Evolutionary conservation across 495 filamentous ascomycete genomes (phyloP), one percentile per base, ranked within the genome.

Genomic region (Geoglossum glabrum): DNA sequence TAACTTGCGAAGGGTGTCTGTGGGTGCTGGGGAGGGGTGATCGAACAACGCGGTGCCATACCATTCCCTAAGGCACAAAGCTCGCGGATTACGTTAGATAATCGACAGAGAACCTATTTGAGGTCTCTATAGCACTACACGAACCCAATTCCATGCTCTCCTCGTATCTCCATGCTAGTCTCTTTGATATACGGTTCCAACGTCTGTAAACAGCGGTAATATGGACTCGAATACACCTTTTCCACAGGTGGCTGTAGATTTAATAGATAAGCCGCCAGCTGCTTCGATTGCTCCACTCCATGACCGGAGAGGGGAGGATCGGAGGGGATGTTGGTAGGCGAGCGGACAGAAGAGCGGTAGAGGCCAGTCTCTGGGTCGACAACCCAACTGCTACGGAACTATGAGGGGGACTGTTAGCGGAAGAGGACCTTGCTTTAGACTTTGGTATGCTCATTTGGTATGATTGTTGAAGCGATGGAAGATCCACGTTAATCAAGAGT

Each of bases 121-220:
- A 40, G 10, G 31, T 56, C 17, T 9, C 3, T 4, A 5, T 49
- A 10, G 9, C 13, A 49, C 23, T 15, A 11, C 30, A 63, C 69
- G 26, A 64, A 79, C 79, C 85, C 86, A 49, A 94, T 56, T 9
- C 87, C 87, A 61, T 79, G 82, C 65, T 95, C 87, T 50, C 81
- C 75, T 31, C 79, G 75, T 31, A 90, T 79, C 51, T 72, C 74
- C 21, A 72, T 64, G 23, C 67, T 63, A 52, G 56, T 55, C 36
- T 55, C 61, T 33, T 64, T 58, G 57, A 86, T 76, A 25, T 79
- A 77, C 0, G 90, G 89, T 38, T 71, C 70, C 45, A 96, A 77
- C 0, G 92, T 97, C 68, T 96, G 86, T 21, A 97, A 71, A 67
- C 92, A 98, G 56, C 92, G 79, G 68, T 94, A 97, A 65, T 90